Evolutionary conservation across 1,284 basidiomycete species (phyloP), one percentile per base, ranked within the genome.

Genomic region (Ceratobasidium sp.): DNA sequence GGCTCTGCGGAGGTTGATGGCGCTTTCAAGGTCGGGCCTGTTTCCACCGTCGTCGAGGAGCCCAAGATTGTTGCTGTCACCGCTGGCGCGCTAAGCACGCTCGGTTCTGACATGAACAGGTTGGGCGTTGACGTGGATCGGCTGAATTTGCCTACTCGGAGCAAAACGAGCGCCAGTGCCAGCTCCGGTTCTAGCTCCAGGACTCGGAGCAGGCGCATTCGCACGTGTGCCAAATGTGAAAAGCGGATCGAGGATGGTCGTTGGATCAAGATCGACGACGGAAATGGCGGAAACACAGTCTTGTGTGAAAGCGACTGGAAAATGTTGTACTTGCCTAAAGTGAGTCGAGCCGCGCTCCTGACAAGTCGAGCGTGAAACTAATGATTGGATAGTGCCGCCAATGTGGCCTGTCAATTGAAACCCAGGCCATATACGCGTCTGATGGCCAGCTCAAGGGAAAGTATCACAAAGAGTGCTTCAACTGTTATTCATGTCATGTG

Each of bases 371-470:
- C 53, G 16, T 75, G 74, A 61, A 56, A 75, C 70, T 74, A 42
- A 66, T 53, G 49, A 7, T 63, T 66, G 25, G 46, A 72, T 76
- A 93, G 92, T 95, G 94, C 79, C 91, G 94, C 44, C 85, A 92
- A 64, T 95, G 94, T 81, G 87, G 86, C 77, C 78, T 88, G 38
- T 87, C 91, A 0, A 96, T 96, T 64, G 94, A 96, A 82, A 94
- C 89, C 76, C 89, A 91, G 76, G 94, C 94, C 21, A 92, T 96
- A n/a, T 94, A 91, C 42, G 92, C 90, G 11, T 88, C 90, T 8
- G 94, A 96, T 78, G 94, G 94, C 1, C 94, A 95, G 80, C 84
- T 96, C 62, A 95, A 95, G 81, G 94, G 94, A 74, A 95, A 95
- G 80, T 95, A 95, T 81, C 94, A 95, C 79, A 86, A 88, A 70